These are phyloP conservation scores for Blastobotrys parvus DNA, from an alignment of 805 yeast species.

Conservation along the genomic window DNA sequence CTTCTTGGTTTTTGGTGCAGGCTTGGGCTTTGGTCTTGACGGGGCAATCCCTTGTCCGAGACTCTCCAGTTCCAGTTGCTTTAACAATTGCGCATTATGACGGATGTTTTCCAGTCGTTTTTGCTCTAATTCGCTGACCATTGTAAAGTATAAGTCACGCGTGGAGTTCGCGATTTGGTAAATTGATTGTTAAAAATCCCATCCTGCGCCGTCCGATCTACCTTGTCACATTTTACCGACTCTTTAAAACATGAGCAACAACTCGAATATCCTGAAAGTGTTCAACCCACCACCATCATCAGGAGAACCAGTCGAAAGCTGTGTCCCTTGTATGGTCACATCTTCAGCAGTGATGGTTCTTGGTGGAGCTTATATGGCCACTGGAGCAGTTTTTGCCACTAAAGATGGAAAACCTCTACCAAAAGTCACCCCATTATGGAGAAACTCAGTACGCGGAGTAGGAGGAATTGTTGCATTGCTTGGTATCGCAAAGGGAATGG, in stretches of 20 bases:
- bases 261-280: constrained; percentile 21
- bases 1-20: constrained; percentile 16
- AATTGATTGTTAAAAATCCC: no score
- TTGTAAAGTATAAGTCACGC: neutral
- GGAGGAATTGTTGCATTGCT: constrained; percentile 49
- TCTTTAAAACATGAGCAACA: neutral
- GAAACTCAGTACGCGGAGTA: constrained; percentile 38
- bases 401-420: constrained; percentile 29
- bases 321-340: constrained; percentile 62
- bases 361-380: constrained; percentile 55
- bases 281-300: constrained; percentile 13
- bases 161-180: neutral
- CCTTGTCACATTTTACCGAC: neutral
- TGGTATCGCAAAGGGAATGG: constrained; percentile 58
- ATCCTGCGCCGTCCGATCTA: neutral
- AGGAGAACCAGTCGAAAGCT: constrained; percentile 33
- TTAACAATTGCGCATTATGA: constrained; percentile 68
- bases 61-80: constrained; percentile 58
- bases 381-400: constrained; percentile 42
- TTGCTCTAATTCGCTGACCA: constrained; percentile 23
- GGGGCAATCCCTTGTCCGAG: constrained; percentile 45
- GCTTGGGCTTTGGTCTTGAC: constrained; percentile 27
- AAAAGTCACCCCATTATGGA: constrained; percentile 38
- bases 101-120: constrained; percentile 43
- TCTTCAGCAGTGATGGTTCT: constrained; percentile 50